Evolutionary conservation across 495 filamentous ascomycete genomes (phyloP), one percentile per base, ranked within the genome.

Genomic region (Hypoxylon subgilvum): DNA sequence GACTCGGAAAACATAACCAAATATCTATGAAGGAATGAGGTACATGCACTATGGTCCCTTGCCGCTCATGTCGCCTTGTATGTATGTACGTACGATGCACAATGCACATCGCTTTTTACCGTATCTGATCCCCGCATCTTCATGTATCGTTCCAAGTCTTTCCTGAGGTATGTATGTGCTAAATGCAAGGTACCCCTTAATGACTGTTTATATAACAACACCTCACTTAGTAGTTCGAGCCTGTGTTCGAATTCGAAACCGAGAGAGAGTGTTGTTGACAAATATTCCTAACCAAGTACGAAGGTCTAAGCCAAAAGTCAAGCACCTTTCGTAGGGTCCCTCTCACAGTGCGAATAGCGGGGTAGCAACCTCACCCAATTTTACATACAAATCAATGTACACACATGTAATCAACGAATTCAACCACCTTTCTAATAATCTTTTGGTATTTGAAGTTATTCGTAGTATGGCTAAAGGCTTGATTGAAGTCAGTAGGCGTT

Each of bases 1-100:
- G 52, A 51, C 55, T 59, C 54, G 38, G 50, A 55, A 48, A 42
- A 41, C 39, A 55, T 31, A 55, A 59, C 54, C 61, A 64, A 40
- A 59, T 16, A 35, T 34, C 13, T 27, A 39, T 19, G 23, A 53
- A 48, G 42, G 57, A 23, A 57, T 47, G 47, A 53, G 60, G 48
- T 57, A 63, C 57, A 63, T 63, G 43, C 43, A 48, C 52, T 43
- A 27, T 56, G 47, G 41, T 63, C 52, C 59, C 59, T 47, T 57
- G 27, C 45, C 44, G 38, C 43, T 40, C 44, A 50, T 51, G 51
- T 36, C 40, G 45, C 43, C 44, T 51, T 38, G 38, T 50, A 34
- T 41, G 21, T n/a, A 39, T 19, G 22, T 44, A 19, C 10, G 45
- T 48, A 55, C 18, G 27, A 5, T 31, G 17, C 18, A 14, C n/a